These are phyloP conservation scores for Kluyveromyces starmeri DNA, from an alignment of 805 yeast species.

Conservation along the genomic window DNA sequence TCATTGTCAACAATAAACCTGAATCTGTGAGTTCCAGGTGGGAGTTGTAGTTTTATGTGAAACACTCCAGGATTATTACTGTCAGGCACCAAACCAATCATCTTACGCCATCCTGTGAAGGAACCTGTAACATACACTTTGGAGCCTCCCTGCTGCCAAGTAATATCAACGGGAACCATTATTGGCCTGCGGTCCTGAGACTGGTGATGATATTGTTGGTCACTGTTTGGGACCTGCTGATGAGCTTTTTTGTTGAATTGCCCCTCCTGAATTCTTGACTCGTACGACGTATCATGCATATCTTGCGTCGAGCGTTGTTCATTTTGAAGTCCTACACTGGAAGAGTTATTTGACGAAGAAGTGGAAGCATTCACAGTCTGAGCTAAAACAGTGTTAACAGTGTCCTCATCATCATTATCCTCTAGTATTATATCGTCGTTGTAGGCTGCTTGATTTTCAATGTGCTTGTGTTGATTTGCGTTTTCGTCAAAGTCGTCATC, in stretches of 20 bases:
- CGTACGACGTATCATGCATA: neutral
- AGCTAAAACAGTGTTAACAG: neutral
- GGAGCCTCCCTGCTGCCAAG: slow-evolving; percentile 95
- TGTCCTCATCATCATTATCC: slow-evolving; percentile 11
- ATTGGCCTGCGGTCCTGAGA: slow-evolving; percentile 2
- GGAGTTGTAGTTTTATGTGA: slow-evolving; percentile 64
- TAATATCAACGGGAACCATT: slow-evolving; percentile 54
- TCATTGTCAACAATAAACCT: slow-evolving; percentile 93
- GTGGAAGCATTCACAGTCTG: slow-evolving; percentile 4
- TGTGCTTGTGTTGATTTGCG: slow-evolving; percentile 32
- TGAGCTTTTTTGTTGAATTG: neutral
- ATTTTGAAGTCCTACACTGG: neutral
- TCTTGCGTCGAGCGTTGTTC: neutral
- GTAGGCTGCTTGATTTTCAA: slow-evolving; percentile 13
- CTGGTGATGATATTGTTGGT: slow-evolving; percentile 7
- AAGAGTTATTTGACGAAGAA: neutral
- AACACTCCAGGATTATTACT: slow-evolving; percentile 33
- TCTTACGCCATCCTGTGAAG: slow-evolving; percentile 96
- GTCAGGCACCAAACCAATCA: slow-evolving; percentile 69
- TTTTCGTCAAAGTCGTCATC: slow-evolving; percentile 53
- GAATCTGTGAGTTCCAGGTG: slow-evolving; percentile 88
- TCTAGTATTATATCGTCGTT: slow-evolving; percentile 6
- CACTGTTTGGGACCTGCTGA: neutral
- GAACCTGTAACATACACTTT: slow-evolving; percentile 96
- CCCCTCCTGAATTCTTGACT: neutral